These are phyloP conservation scores for Apiotrichum mycotoxinovorans DNA, from an alignment of 1,284 basidiomycete genomes.

Conservation along the genomic window DNA sequence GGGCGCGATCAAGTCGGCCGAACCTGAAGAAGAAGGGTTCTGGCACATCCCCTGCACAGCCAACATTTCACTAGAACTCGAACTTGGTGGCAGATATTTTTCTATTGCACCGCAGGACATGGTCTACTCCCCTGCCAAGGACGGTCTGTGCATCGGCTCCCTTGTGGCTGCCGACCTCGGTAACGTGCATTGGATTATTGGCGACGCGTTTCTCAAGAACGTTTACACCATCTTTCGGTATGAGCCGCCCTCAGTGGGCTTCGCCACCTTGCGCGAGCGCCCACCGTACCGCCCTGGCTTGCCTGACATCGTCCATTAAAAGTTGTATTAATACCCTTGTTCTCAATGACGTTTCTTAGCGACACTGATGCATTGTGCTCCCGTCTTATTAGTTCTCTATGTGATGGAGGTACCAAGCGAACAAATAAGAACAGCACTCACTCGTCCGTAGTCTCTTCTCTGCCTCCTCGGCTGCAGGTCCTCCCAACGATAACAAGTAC, in stretches of 20 bases:
- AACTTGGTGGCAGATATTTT: constrained; percentile 6
- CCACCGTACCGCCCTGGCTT: neutral
- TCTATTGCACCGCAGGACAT: constrained; percentile 5
- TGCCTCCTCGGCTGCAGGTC: too few species aligned
- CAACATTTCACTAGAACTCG: neutral
- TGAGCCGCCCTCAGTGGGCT: constrained; percentile 71
- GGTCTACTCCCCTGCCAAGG: neutral
- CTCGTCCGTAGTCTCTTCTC: too few species aligned
- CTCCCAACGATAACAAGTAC: too few species aligned
- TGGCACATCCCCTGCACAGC: constrained; percentile 65
- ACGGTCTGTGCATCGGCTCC: neutral
- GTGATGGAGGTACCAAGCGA: too few species aligned
- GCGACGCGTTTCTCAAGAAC: constrained; percentile 64
- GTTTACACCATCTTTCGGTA: constrained; percentile 82
- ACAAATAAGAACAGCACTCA: too few species aligned
- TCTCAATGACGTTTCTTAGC: too few species aligned
- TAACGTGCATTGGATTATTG: constrained; percentile 48
- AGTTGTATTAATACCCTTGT: too few species aligned
- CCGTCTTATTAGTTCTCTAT: too few species aligned
- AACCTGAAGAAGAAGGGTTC: constrained; percentile 64
- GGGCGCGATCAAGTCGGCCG: constrained; percentile 60
- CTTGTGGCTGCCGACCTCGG: constrained; percentile 18
- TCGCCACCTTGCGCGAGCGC: constrained; percentile 55
- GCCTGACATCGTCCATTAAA: neutral
- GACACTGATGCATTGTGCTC: too few species aligned